Evolutionary conservation across 352 stramenopile species (phyloP).

Genomic region (Plasmopara halstedii): DNA sequence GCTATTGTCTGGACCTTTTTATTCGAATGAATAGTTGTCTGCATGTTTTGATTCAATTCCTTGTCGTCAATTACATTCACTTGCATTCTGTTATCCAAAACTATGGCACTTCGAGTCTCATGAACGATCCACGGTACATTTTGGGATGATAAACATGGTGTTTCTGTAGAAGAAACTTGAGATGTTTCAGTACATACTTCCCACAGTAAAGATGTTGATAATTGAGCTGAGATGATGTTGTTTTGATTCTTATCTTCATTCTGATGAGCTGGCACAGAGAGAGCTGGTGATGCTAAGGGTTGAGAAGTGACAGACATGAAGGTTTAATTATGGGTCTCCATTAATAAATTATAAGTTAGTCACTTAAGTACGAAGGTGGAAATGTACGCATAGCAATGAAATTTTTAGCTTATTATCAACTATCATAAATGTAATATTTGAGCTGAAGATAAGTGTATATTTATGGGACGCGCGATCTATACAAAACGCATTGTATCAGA

Average conservation of each 20-base stretch:
- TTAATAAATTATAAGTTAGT: too few relatives aligned
- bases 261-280: background rate
- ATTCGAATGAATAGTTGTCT: constrained; percentile 6
- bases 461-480: too few relatives aligned
- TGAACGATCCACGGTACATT: constrained; percentile 11
- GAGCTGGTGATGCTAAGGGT: background rate
- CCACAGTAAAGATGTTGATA: constrained; percentile 1
- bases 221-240: background rate
- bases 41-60: constrained; percentile 4
- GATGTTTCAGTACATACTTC: background rate
- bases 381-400: too few relatives aligned
- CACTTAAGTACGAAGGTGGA: too few relatives aligned
- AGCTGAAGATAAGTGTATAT: too few relatives aligned
- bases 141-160: constrained; percentile 1
- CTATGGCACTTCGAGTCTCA: constrained; percentile 6
- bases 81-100: background rate
- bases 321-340: background rate
- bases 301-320: background rate
- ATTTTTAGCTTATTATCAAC: too few relatives aligned
- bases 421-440: too few relatives aligned
- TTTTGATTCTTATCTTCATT: background rate
- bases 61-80: background rate
- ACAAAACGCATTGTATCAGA: too few relatives aligned
- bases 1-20: constrained; percentile 18
- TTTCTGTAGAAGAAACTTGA: background rate